Evolutionary conservation across 2,329 filamentous ascomycete genomes (phyloP), one percentile per base, ranked within the genome.

Genomic region (Magnaporthiopsis incrustans): DNA sequence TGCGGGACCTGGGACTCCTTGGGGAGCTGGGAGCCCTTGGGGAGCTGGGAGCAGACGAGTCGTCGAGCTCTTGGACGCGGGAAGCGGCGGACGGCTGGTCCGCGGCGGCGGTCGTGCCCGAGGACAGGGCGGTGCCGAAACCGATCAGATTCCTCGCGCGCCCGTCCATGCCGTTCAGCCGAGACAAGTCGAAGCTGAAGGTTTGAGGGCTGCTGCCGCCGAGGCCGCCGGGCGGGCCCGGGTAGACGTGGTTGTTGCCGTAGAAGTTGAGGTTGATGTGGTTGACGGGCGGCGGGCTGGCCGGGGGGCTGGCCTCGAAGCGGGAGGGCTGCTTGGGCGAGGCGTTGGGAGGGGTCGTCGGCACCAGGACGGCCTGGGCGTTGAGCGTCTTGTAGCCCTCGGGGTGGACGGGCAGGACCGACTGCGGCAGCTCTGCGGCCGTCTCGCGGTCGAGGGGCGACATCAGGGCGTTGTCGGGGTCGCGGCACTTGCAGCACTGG

Each of bases 401-500:
- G 4, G 53, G 27, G 32, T 56, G 44, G 33, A 56, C 57, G 27
- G 62, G 62, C 15, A 63, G 35, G 25, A 63, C 62, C 33, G 62
- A 59, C 57, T 63, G 62, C 11, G 62, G 62, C 33, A 63, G 35
- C 25, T 56, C 33, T 25, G 57, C 56, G 8, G 62, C n/a, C n/a
- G 58, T 33, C 35, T 63, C 62, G n/a, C 62, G 56, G 57, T 63
- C 57, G 33, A 63, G 56, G 11, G 62, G 62, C 14, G 32, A 33
- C 62, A 63, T 63, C 7, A 63, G 56, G 26, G 62, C 62, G 12
- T 63, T 63, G 22, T 63, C 62, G 18, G 62, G 62, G 15, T 63
- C 53, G 33, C 50, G 35, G 35, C 62, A 63, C 38, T 44, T 33
- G 35, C 62, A 63, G 38, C 62, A 63, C 50, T 63, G 32, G 26